Conservation (phyloP, 306 rosid genomes). For the Boehmeria nivea region DNA sequence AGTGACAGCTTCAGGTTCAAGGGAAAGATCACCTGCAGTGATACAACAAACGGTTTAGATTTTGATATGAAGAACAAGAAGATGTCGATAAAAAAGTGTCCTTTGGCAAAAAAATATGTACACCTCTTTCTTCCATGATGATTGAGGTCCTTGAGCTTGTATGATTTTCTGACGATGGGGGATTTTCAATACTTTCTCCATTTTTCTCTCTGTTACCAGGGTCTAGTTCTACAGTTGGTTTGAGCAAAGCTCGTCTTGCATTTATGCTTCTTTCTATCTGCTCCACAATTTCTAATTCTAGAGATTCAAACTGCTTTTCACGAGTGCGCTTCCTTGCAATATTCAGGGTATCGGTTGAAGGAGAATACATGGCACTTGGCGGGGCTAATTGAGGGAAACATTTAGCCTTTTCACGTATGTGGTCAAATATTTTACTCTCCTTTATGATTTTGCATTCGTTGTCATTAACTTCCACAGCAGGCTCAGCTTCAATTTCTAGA, state of each 20-base stretch:
- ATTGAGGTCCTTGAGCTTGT: conserved; percentile 29
- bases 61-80: conserved; percentile 10
- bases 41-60: conserved; percentile 9
- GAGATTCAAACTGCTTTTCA: conserved; percentile 45
- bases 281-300: conserved; percentile 48
- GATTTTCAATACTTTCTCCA: conserved; percentile 10
- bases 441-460: conserved; percentile 51
- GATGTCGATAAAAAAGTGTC: conserved; percentile 8
- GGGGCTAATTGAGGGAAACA: conserved; percentile 45
- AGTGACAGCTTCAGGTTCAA: conserved; percentile 37
- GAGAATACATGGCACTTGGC: conserved; percentile 35
- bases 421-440: conserved; percentile 78
- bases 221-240: conserved; percentile 34
- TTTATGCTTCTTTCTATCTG: conserved; percentile 26
- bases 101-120: conserved; percentile 12
- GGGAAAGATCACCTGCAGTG: conserved; percentile 31
- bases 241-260: conserved; percentile 26
- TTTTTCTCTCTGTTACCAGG: conserved; percentile 25
- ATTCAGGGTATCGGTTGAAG: conserved; percentile 42
- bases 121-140: conserved; percentile 41
- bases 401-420: conserved; percentile 85
- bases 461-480: conserved; percentile 34
- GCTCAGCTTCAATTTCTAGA: conserved; percentile 39
- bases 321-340: conserved; percentile 38
- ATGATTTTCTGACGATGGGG: conserved; percentile 21